Base-by-base conservation (phyloP, 2,329 filamentous ascomycete genomes). In the Dactylella cylindrospora region DNA sequence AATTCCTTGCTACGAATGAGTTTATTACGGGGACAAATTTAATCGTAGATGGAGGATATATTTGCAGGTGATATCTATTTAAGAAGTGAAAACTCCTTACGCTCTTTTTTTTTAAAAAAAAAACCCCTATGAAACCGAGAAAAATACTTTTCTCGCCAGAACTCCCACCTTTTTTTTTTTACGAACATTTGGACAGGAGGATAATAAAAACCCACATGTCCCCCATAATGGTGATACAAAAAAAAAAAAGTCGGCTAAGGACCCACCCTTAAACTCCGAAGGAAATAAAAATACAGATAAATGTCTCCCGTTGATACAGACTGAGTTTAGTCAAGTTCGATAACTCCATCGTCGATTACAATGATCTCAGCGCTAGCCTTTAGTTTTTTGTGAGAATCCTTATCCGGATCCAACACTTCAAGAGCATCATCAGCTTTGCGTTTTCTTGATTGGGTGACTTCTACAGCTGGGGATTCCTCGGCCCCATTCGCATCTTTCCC, bases 11-110 rank as follows among this genome's bases (percentile, higher is more conserved):
- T 23, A 78, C 79, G 39, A 95, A 93, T 72, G 76, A 80, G 65
- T 95, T 91, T 73, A 86, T 88, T 52, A 91, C 91, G 72, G 94
- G 94, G 67, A 93, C 88, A 71, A 79, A 90, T 44, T 77, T 95
- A 45, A 93, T 90, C 71, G 77, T 95, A 22, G 90, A 95, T 72
- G 90, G 90, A 12, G 90, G 90, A 1, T 72, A 94, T 67, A 90
- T 28, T 25, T 25, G 32, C 19, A 10, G 45, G 17, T 38, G 20
- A 43, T 20, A 28, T n/a, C 22, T n/a, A n/a, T n/a, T n/a, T n/a
- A n/a, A n/a, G n/a, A n/a, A n/a, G n/a, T n/a, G n/a, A n/a, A n/a
- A n/a, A n/a, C n/a, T n/a, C n/a, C n/a, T n/a, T n/a, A n/a, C n/a
- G n/a, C n/a, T n/a, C n/a, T n/a, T n/a, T n/a, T n/a, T n/a, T n/a